These are phyloP conservation scores for Karstenula rhodostoma DNA, from an alignment of 2,329 filamentous ascomycete species.

Conservation along the genomic window DNA sequence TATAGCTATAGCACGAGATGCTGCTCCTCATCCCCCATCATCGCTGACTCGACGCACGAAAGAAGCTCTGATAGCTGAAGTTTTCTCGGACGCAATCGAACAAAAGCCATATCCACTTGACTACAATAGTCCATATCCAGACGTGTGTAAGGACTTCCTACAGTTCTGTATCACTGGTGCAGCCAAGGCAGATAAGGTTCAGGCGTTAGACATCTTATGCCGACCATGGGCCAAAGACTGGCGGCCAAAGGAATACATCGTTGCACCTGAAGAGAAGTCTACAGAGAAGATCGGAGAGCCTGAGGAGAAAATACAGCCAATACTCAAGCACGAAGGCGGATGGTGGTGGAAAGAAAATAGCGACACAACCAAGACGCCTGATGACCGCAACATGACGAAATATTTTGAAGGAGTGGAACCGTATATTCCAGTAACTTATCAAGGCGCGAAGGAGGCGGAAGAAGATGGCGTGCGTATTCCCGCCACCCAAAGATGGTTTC, in stretches of 20 bases:
- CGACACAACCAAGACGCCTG: no score
- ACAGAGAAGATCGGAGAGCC: background rate
- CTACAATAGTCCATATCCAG: constrained; percentile 39
- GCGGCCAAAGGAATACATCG: background rate
- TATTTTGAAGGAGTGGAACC: background rate
- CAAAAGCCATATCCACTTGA: constrained; percentile 39
- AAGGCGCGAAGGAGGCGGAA: no score
- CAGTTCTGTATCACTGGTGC: constrained; percentile 33
- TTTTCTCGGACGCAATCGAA: constrained; percentile 23
- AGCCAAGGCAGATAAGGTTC: constrained; percentile 23
- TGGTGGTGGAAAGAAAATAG: no score
- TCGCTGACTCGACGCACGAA: constrained; percentile 2
- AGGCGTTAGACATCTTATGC: constrained; percentile 51
- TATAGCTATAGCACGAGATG: constrained; percentile 47
- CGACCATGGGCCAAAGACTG: constrained; percentile 47
- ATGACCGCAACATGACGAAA: background rate
- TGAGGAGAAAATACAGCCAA: background rate
- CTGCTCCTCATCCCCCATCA: constrained; percentile 22
- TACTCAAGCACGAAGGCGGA: no score
- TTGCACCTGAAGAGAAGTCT: background rate
- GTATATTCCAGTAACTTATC: no score
- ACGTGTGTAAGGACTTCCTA: constrained; percentile 48
- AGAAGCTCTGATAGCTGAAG: constrained; percentile 16
- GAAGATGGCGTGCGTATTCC: no score
- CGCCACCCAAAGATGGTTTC: background rate